A percentile compares a stretch with the other conserved stretches of the same genome.
Conservation (phyloP, 2,329 filamentous ascomycete species). For the Mollisia scopiformis region DNA sequence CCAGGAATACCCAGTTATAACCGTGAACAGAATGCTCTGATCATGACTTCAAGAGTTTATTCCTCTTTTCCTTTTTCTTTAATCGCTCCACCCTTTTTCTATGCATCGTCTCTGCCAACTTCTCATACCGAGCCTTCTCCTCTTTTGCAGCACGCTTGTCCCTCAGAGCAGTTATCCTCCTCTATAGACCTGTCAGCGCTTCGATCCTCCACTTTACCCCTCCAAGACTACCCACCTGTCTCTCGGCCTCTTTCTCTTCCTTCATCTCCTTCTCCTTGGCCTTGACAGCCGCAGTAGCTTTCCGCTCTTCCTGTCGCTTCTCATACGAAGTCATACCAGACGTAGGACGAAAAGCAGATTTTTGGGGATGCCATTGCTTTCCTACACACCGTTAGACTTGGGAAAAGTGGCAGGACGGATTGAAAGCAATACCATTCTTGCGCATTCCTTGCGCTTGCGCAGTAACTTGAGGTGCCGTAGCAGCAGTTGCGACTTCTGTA, state of each 20-base stretch:
- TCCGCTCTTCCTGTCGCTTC: slow-evolving; percentile 72
- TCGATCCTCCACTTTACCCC: background rate
- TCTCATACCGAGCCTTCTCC: slow-evolving; percentile 89
- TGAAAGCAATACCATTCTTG: slow-evolving; percentile 69
- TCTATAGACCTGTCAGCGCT: slow-evolving; percentile 48
- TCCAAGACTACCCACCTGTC: slow-evolving; percentile 62
- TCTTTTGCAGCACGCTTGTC: slow-evolving; percentile 88
- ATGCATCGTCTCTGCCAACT: slow-evolving; percentile 98
- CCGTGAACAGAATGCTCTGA: background rate
- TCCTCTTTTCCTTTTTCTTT: slow-evolving; percentile 96
- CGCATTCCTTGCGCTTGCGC: slow-evolving; percentile 61
- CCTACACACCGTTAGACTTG: slow-evolving; percentile 52
- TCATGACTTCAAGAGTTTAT: slow-evolving; percentile 76
- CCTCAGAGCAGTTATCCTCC: slow-evolving; percentile 77
- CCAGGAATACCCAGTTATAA: background rate
- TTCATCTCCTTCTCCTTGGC: slow-evolving; percentile 95
- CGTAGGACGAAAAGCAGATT: slow-evolving; percentile 82
- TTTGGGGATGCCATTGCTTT: slow-evolving; percentile 89
- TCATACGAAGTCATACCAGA: slow-evolving; percentile 79
- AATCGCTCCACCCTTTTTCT: slow-evolving; percentile 89
- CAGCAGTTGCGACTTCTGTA: slow-evolving; percentile 21
- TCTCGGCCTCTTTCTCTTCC: slow-evolving; percentile 89
- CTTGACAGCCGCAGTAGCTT: slow-evolving; percentile 76
- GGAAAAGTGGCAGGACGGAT: background rate
- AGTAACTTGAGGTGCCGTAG: slow-evolving; percentile 3